A percentile compares a stretch with the other conserved stretches of the same genome.
These are phyloP conservation scores for Tremella mesenterica DNA, from an alignment of 768 basidiomycete genomes.

Conservation along the genomic window DNA sequence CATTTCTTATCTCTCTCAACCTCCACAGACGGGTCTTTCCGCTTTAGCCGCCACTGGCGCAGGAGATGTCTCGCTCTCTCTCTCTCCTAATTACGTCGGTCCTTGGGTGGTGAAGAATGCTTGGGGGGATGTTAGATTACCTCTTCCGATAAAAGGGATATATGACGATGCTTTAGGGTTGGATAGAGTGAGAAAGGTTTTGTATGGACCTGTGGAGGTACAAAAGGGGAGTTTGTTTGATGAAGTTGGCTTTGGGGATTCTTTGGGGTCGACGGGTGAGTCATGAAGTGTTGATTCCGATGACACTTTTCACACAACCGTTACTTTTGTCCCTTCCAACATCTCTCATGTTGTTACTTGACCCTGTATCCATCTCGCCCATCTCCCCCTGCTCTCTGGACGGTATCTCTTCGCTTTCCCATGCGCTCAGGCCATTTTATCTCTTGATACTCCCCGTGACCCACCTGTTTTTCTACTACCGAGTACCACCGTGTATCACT, in stretches of 20 bases:
- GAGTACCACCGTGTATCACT: too few relatives aligned
- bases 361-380: too few relatives aligned
- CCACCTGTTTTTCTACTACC: too few relatives aligned
- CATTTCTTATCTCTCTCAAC: slow-evolving; percentile 31
- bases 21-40: slow-evolving; percentile 22
- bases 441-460: too few relatives aligned
- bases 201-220: slow-evolving; percentile 15
- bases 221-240: slow-evolving; percentile 4
- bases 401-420: too few relatives aligned
- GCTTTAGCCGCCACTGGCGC: slow-evolving; percentile 19
- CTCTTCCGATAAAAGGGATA: slow-evolving; percentile 6
- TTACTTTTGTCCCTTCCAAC: too few relatives aligned
- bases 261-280: slow-evolving; percentile 3
- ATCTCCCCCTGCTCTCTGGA: too few relatives aligned
- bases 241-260: slow-evolving; percentile 12
- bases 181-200: slow-evolving; percentile 14
- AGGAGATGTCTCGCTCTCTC: slow-evolving; percentile 28
- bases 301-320: too few relatives aligned
- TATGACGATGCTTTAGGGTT: slow-evolving; percentile 21
- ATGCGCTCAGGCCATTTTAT: too few relatives aligned
- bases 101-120: slow-evolving; percentile 27
- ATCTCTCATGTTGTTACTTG: too few relatives aligned
- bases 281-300: too few relatives aligned
- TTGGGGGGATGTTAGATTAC: slow-evolving; percentile 27
- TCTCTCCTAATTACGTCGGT: slow-evolving; percentile 38